Evolutionary conservation across 2,329 filamentous ascomycete species (phyloP), one percentile per base, ranked within the genome.

Genomic region (Ophiostoma sp.): DNA sequence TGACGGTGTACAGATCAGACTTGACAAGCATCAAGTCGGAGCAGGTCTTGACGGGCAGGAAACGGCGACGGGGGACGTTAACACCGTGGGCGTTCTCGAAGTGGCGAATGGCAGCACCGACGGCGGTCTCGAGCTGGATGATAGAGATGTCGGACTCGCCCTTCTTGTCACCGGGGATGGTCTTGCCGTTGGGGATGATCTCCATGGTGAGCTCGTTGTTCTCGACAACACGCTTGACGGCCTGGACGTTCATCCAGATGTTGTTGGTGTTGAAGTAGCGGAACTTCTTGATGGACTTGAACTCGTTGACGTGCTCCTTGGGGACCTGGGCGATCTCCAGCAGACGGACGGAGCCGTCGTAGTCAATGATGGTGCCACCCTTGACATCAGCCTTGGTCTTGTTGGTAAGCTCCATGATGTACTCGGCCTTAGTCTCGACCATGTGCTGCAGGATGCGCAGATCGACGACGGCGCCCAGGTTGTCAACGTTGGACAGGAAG

Each of bases 231-330:
- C 95, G 93, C 90, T 98, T 98, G 82, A 99, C 91, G 74, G 95
- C 95, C 78, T 92, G 89, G 75, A 97, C 86, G 84, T 97, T 97
- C 86, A 99, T 91, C 95, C 95, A 99, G 82, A 99, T 97, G 87
- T 99, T 99, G 91, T 99, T 99, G 81, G 95, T 99, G 88, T 99
- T 99, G 90, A 99, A 99, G 89, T 99, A 99, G 87, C 96, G 97
- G 90, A 99, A 99, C 87, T 99, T 99, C 90, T 99, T 99, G 86
- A 99, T 99, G 65, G 93, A 97, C 89, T 99, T 99, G 92, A 99
- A 99, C 84, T 99, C 95, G 83, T 99, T 98, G 79, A 95, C 92
- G 82, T 99, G 95, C 85, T 99, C 93, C 88, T 98, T 99, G 81
- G 95, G 95, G 47, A 99, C 95, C 85, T 99, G 95, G 14, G 95